A percentile compares a stretch with the other conserved stretches of the same genome.
phyloP scores from a whole-genome alignment of 352 stramenopile genomes.

The Phytophthora foliorum region DNA sequence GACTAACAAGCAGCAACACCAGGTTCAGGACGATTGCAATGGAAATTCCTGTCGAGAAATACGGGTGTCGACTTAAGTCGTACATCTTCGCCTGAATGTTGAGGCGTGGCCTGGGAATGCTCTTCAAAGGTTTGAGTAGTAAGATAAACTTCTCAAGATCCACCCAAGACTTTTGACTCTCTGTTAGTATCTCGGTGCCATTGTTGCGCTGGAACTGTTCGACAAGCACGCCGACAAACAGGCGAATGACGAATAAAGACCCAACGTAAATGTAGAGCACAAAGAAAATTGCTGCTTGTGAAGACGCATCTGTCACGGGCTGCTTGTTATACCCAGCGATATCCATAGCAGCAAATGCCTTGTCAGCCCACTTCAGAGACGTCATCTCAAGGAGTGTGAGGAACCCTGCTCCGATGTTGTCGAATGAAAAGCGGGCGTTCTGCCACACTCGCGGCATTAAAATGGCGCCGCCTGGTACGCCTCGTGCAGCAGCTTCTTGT shows the following conservation, averaged over 20 bases:
- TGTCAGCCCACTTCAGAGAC: slow-evolving; percentile 86
- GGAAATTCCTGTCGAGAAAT: slow-evolving; percentile 61
- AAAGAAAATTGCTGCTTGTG: slow-evolving; percentile 71
- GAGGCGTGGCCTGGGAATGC: slow-evolving; percentile 53
- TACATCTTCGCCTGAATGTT: slow-evolving; percentile 52
- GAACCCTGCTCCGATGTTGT: slow-evolving; percentile 74
- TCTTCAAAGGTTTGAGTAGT: slow-evolving; percentile 67
- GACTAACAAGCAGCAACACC: slow-evolving; percentile 71
- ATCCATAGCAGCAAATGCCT: slow-evolving; percentile 80
- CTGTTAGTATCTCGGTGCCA: slow-evolving; percentile 81
- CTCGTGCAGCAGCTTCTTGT: slow-evolving; percentile 57
- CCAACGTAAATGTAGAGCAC: slow-evolving; percentile 82
- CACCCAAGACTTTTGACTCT: slow-evolving; percentile 84
- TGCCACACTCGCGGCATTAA: slow-evolving; percentile 72
- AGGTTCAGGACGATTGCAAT: slow-evolving; percentile 81
- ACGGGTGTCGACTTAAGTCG: slow-evolving; percentile 68
- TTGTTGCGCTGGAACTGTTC: slow-evolving; percentile 90
- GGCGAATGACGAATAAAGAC: slow-evolving; percentile 79
- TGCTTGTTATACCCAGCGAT: slow-evolving; percentile 60
- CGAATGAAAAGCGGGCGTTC: slow-evolving; percentile 82
- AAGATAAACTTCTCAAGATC: slow-evolving; percentile 86
- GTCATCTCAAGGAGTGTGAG: slow-evolving; percentile 83
- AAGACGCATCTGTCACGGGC: slow-evolving; percentile 56
- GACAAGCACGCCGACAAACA: slow-evolving; percentile 84
- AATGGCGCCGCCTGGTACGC: slow-evolving; percentile 47